Base-by-base conservation (phyloP, 1,139 yeast genomes). In the Nakaseomyces delphensis region DNA sequence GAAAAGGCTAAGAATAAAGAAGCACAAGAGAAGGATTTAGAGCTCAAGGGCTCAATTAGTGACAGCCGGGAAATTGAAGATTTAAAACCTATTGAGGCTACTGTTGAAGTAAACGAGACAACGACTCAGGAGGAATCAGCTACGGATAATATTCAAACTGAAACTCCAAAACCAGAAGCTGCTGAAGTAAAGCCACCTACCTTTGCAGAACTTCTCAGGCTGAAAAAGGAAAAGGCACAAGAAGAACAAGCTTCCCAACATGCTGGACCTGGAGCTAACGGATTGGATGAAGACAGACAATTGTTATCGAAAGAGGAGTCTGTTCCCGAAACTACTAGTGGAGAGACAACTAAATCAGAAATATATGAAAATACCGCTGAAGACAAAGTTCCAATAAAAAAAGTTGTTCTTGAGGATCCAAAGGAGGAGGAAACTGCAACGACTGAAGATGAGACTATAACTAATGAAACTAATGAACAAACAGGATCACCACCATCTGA, bases 1-100 rank as follows among this genome's bases (percentile, higher is more conserved):
- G 57, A 55, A 36, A 53, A 46, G 42, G 52, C 53, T 40, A 54
- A 53, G 42, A 45, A 50, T 10, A 49, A 47, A 45, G 13, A n/a
- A 13, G 24, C 33, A 15, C 21, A 23, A 15, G 39, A 20, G 1
- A 25, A 16, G 20, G 18, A 18, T 16, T 21, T 9, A 18, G 39
- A 39, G 6, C 15, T 23, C 13, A 30, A 30, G n/a, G n/a, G n/a
- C n/a, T n/a, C n/a, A n/a, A n/a, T n/a, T n/a, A n/a, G n/a, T n/a
- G n/a, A n/a, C n/a, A n/a, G n/a, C n/a, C n/a, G n/a, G n/a, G n/a
- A n/a, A n/a, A n/a, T n/a, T n/a, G n/a, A n/a, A n/a, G n/a, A n/a
- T n/a, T n/a, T n/a, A n/a, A n/a, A n/a, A n/a, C n/a, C 43, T 3
- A 18, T 18, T 15, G 36, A 30, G 28, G 23, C 18, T 15, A 40